Conservation (phyloP, 306 rosid genomes). For the Begonia fuchsioides region DNA sequence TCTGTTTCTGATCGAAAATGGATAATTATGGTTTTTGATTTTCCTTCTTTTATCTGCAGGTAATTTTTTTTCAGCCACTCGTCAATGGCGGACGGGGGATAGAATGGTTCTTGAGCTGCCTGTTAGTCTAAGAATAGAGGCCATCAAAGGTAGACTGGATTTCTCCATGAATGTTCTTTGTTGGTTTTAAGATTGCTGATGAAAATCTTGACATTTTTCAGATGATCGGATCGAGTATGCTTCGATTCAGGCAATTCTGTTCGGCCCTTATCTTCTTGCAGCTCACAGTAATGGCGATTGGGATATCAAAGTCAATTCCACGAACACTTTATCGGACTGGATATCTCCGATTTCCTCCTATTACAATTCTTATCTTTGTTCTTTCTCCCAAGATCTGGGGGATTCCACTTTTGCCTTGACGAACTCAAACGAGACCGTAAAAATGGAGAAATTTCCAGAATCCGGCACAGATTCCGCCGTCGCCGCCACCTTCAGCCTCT, state of each 20-base stretch:
- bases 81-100: conserved; percentile 50
- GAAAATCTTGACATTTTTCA: conserved; percentile 22
- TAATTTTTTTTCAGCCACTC: conserved; percentile 32
- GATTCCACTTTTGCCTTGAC: conserved; percentile 31
- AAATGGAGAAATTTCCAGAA: conserved; percentile 30
- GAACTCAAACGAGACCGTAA: conserved; percentile 34
- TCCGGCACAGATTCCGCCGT: conserved; percentile 32
- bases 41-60: conserved; percentile 25
- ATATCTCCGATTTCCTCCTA: conserved; percentile 48
- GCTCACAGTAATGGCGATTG: conserved; percentile 42
- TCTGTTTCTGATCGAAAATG: neutral
- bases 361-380: conserved; percentile 32
- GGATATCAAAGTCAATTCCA: conserved; percentile 31
- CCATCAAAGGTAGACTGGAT: conserved; percentile 59
- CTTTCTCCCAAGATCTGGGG: conserved; percentile 28
- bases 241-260: conserved; percentile 60
- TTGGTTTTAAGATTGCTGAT: conserved; percentile 8
- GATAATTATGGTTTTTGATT: neutral
- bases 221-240: conserved; percentile 61
- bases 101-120: conserved; percentile 54
- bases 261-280: conserved; percentile 65
- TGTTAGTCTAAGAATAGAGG: conserved; percentile 46
- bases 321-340: conserved; percentile 29
- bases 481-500: conserved; percentile 64
- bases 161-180: neutral